Evolutionary conservation across 1,284 basidiomycete species (phyloP).

Genomic region (Moesziomyces sp.): DNA sequence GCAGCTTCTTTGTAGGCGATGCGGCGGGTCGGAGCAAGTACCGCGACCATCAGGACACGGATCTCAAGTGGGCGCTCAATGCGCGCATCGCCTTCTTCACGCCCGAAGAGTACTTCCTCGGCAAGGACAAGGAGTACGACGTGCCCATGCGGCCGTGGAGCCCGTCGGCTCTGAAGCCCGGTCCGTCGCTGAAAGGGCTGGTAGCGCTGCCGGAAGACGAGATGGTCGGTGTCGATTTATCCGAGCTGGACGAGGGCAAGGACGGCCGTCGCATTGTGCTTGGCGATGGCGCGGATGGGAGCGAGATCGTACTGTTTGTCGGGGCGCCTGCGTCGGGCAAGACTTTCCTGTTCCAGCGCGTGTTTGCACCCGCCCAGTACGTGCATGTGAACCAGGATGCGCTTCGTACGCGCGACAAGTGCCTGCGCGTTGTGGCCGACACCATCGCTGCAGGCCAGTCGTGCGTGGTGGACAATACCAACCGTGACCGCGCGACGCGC

Average conservation of each 20-base stretch:
- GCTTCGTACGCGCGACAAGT: constrained; percentile 79
- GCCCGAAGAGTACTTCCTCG: constrained; percentile 63
- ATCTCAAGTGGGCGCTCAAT: constrained; percentile 64
- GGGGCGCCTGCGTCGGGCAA: constrained; percentile 90
- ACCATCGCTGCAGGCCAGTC: constrained; percentile 70
- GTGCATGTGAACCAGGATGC: constrained; percentile 69
- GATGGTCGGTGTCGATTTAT: constrained; percentile 15
- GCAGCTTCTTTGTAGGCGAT: constrained; percentile 63
- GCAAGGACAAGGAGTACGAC: constrained; percentile 20
- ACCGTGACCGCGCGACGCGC: constrained; percentile 44
- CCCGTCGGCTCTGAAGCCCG: background rate
- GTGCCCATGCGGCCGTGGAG: constrained; percentile 30
- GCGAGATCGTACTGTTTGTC: constrained; percentile 81
- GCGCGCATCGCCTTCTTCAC: constrained; percentile 60
- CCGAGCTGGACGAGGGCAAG: constrained; percentile 2
- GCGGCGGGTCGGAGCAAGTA: constrained; percentile 55
- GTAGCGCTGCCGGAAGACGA: constrained; percentile 18
- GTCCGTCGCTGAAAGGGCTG: constrained; percentile 13
- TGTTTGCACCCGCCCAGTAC: constrained; percentile 80
- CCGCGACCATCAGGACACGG: constrained; percentile 59
- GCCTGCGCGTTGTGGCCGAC: constrained; percentile 76
- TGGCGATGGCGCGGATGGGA: background rate
- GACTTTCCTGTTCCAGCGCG: constrained; percentile 78
- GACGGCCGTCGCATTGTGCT: background rate
- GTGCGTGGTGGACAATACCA: constrained; percentile 61